Conservation (phyloP, 139 green algal species). For the Yamagishiella unicocca region DNA sequence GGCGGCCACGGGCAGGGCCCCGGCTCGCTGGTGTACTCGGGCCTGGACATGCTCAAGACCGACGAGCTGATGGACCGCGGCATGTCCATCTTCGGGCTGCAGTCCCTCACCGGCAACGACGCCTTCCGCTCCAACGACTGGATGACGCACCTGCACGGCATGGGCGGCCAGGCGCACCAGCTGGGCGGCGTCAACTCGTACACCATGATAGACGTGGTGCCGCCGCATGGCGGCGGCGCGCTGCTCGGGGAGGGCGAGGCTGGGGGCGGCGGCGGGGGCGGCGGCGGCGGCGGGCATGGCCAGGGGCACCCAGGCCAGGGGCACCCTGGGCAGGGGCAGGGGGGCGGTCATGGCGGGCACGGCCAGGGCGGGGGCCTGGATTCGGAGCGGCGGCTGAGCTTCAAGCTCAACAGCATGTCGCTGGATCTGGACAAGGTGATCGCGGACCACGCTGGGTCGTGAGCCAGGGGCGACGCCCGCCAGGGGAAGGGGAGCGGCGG, state of each 20-base stretch:
- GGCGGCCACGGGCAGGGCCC: background rate
- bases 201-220: slow-evolving; percentile 36
- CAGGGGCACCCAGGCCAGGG: no score
- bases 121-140: slow-evolving; percentile 42
- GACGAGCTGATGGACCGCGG: slow-evolving; percentile 52
- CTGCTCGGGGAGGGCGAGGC: background rate
- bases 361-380: background rate
- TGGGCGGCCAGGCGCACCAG: background rate
- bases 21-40: background rate
- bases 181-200: slow-evolving; percentile 8
- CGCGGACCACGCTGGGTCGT: background rate
- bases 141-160: slow-evolving; percentile 28
- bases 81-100: slow-evolving; percentile 21
- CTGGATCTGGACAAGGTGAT: slow-evolving; percentile 24
- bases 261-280: background rate
- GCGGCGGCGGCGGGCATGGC: background rate
- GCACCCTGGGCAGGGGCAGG: no score
- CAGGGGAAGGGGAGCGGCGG: no score
- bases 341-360: no score
- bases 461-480: no score
- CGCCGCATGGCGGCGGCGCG: background rate
- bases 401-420: slow-evolving; percentile 41
- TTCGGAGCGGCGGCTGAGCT: background rate
- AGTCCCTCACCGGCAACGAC: background rate
- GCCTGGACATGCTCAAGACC: slow-evolving; percentile 61